Conservation (phyloP, 768 basidiomycete genomes). For the Termitomyces eurrhizus region DNA sequence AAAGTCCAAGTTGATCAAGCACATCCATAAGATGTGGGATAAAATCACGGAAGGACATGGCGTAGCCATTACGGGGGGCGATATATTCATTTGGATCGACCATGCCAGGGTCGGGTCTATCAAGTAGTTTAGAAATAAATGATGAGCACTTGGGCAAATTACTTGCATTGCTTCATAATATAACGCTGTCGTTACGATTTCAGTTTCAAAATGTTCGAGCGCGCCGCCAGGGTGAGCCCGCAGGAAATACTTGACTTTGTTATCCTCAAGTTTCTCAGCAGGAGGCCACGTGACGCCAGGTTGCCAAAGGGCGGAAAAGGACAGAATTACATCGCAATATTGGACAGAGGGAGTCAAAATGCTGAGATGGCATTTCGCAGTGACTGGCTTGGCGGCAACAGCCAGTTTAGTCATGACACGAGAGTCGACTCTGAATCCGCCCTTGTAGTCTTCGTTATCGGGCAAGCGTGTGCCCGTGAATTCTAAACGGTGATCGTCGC, state of each 20-base stretch:
- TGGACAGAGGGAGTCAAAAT: slow-evolving; percentile 70
- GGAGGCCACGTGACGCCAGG: slow-evolving; percentile 76
- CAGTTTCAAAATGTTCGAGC: slow-evolving; percentile 81
- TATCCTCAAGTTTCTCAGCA: slow-evolving; percentile 60
- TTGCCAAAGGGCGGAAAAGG: slow-evolving; percentile 72
- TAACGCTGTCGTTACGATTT: slow-evolving; percentile 72
- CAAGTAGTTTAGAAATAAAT: not conserved
- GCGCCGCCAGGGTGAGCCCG: slow-evolving; percentile 84
- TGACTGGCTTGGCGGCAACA: slow-evolving; percentile 66
- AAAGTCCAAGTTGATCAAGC: slow-evolving; percentile 83
- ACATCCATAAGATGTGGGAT: slow-evolving; percentile 77
- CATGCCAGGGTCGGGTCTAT: slow-evolving; percentile 75
- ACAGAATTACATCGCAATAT: slow-evolving; percentile 76
- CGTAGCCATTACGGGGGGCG: slow-evolving; percentile 78
- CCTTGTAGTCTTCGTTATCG: slow-evolving; percentile 56
- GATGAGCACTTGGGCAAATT: not conserved
- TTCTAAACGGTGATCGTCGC: slow-evolving; percentile 76
- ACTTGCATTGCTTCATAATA: slow-evolving; percentile 86
- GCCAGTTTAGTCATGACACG: slow-evolving; percentile 76
- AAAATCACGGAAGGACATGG: slow-evolving; percentile 80
- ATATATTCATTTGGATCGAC: slow-evolving; percentile 78
- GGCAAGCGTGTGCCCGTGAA: slow-evolving; percentile 76
- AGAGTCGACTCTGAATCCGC: slow-evolving; percentile 72
- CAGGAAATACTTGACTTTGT: slow-evolving; percentile 80
- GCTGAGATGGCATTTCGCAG: slow-evolving; percentile 73